phyloP scores from a whole-genome alignment of 768 basidiomycete genomes.

The Termitomyces eurrhizus region DNA sequence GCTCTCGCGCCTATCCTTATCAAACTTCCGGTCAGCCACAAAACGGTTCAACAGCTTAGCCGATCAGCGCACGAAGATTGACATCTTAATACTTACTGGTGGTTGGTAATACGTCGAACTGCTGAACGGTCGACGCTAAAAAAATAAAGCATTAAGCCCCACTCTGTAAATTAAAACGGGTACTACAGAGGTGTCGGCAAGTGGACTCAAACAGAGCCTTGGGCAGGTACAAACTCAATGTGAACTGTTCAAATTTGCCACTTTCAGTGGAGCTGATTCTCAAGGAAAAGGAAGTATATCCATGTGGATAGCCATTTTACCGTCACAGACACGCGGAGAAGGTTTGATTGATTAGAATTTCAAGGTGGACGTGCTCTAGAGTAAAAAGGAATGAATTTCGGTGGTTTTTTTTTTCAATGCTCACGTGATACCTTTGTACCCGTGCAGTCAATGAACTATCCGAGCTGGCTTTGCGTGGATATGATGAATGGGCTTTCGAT shows the following conservation, averaged over 20 bases:
- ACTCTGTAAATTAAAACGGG: not conserved
- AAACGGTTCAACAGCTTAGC: not conserved
- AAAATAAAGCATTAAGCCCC: not conserved
- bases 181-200: not conserved
- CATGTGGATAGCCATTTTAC: not conserved
- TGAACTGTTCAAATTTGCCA: not conserved
- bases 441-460: too few relatives aligned
- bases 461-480: too few relatives aligned
- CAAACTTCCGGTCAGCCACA: not conserved
- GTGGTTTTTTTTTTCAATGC: too few relatives aligned
- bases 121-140: not conserved
- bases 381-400: too few relatives aligned
- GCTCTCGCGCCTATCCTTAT: not conserved
- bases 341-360: too few relatives aligned
- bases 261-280: not conserved
- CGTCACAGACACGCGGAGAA: too few relatives aligned
- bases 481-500: too few relatives aligned
- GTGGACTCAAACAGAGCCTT: not conserved
- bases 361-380: too few relatives aligned
- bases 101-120: not conserved
- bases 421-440: too few relatives aligned
- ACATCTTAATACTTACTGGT: not conserved
- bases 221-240: not conserved
- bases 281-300: not conserved
- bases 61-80: not conserved